A percentile compares a stretch with the other conserved stretches of the same genome.
These are phyloP conservation scores for Trebouxia sp. DNA, from an alignment of 139 green algal species.

Conservation along the genomic window DNA sequence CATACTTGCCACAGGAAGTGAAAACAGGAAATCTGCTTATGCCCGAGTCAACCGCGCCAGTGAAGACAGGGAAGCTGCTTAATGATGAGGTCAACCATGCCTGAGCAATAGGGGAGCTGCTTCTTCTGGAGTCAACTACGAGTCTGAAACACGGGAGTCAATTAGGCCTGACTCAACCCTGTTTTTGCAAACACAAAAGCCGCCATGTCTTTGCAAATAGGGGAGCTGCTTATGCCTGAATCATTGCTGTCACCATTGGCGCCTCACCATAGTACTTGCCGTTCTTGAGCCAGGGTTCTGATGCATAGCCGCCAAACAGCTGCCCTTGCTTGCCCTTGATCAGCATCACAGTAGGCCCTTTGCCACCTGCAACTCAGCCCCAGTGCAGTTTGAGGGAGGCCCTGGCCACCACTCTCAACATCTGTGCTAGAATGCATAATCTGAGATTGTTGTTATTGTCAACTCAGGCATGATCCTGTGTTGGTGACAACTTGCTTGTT, in stretches of 20 bases:
- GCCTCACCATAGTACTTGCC: constrained; percentile 52
- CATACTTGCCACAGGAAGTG: constrained; percentile 35
- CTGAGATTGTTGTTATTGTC: not conserved
- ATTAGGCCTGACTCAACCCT: too few species aligned
- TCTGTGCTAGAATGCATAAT: constrained; percentile 49
- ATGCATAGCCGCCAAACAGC: constrained; percentile 57
- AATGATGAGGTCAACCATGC: too few species aligned
- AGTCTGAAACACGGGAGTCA: too few species aligned
- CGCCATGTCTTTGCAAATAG: too few species aligned
- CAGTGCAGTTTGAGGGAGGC: constrained; percentile 24
- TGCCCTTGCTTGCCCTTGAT: constrained; percentile 49
- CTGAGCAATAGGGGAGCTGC: too few species aligned
- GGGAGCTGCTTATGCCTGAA: too few species aligned
- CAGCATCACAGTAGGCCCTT: constrained; percentile 48
- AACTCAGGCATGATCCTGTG: too few species aligned
- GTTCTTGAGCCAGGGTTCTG: constrained; percentile 52
- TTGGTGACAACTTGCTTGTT: too few species aligned
- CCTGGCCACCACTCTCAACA: constrained; percentile 54
- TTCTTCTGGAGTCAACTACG: too few species aligned
- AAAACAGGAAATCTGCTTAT: not conserved
- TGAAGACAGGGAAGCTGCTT: too few species aligned
- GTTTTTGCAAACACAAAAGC: too few species aligned
- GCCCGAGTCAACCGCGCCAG: not conserved
- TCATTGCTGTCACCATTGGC: too few species aligned
- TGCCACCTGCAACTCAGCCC: constrained; percentile 16